phyloP scores from a whole-genome alignment of 2,329 filamentous ascomycete genomes.

The Aspergillus fumigatus region DNA sequence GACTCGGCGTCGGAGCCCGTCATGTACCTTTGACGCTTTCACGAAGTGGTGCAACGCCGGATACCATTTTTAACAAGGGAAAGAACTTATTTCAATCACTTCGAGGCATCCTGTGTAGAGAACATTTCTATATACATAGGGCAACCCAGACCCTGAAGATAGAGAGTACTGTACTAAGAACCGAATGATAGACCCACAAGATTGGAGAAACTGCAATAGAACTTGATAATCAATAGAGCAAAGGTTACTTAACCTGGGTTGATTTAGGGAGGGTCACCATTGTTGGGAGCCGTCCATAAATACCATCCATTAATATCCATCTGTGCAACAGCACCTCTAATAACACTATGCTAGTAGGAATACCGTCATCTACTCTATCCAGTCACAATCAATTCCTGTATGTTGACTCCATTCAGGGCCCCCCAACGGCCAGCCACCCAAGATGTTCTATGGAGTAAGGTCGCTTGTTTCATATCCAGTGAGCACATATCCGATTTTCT shows the following conservation, averaged over 20 bases:
- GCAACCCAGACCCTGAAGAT: not conserved
- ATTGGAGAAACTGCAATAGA: not conserved
- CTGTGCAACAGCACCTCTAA: not conserved
- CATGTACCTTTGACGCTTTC: not conserved
- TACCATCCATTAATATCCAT: not conserved
- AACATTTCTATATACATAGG: not conserved
- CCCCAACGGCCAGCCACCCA: conserved; percentile 8
- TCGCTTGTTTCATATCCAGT: conserved; percentile 9
- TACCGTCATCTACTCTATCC: not conserved
- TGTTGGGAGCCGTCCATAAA: too few relatives aligned
- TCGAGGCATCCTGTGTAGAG: not conserved
- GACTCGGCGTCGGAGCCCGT: not conserved
- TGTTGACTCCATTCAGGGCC: conserved; percentile 2
- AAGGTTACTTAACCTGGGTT: not conserved
- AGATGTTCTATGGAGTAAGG: not conserved
- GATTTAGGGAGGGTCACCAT: too few relatives aligned
- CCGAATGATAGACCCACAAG: not conserved
- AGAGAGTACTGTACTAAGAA: not conserved
- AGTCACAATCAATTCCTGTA: not conserved
- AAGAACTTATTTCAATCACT: not conserved
- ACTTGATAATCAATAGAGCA: not conserved
- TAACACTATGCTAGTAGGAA: not conserved
- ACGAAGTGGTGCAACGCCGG: not conserved
- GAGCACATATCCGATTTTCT: conserved; percentile 2
- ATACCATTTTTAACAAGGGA: not conserved